Base-by-base conservation (phyloP, 345 rosid genomes). In the Pugionium cornutum region DNA sequence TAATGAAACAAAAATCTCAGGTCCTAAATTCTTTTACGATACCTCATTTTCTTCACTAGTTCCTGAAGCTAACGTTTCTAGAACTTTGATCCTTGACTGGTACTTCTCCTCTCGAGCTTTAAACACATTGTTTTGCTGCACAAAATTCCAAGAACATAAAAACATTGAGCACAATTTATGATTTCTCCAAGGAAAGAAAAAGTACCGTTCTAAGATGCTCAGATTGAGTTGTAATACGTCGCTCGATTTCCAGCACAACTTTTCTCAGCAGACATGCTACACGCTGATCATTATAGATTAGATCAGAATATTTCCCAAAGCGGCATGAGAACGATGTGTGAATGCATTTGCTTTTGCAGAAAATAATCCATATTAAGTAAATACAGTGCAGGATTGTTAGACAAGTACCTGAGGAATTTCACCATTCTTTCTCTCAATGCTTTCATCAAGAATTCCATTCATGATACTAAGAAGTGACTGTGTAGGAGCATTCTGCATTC, bases 191-290 rank as follows among this genome's bases (percentile, higher is more conserved):
- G 37, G 4, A 53, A 30, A 50, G 44, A 36, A 49, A 5, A 58
- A 50, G 73, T 83, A 92, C 98, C 64, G 89, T 92, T 89, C 92
- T 80, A 61, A 92, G 67, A 70, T 89, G 97, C 41, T 89, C 97
- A 57, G 97, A 87, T 77, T 92, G 98, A 58, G 98, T 92, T 55
- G 97, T 88, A 72, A 92, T 84, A 2, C 98, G 94, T n/a, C 96
- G 80, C 79, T 85, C 96, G 58, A 92, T 89, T 84, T 92, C 97
- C 81, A 73, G 94, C 58, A 89, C 90, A 25, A 84, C 94, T 78
- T 86, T 89, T 62, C 90, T 82, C 63, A 92, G 51, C 9, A 92
- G 84, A 67, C 83, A 83, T 6, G 87, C 94, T 28, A 83, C 94
- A 70, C 89, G 91, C 98, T 92, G 89, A 53, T 43, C 52, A 76